Evolutionary conservation across 2,329 filamentous ascomycete species (phyloP), one percentile per base, ranked within the genome.

Genomic region (Hymenoscyphus fructigenus): DNA sequence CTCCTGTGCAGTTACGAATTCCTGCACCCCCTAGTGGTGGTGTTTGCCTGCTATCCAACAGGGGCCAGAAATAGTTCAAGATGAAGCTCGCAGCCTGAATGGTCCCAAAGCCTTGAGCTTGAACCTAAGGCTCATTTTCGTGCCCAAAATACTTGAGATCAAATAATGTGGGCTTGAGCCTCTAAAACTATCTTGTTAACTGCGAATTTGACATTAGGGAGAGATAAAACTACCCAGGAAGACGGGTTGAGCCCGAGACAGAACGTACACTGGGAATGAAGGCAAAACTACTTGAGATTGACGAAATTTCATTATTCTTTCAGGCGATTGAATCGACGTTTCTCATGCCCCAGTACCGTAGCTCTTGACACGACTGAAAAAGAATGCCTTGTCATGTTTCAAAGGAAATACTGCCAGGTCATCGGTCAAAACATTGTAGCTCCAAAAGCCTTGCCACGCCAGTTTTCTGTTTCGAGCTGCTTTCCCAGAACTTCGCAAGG

Each of bases 381-480:
- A 86, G 73, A 85, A 90, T 0, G 87, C 82, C 76, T 87, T 88
- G 64, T 88, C 82, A 69, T 89, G 85, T 75, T 83, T 84, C 47
- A 88, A 76, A 15, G 78, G 77, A 77, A 98, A 98, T 78, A 91
- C 90, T 3, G 84, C 91, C 91, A 91, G 95, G 77, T 97, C 93
- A 75, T 96, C 93, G 7, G 92, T 96, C 73, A 96, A 77, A 70
- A 86, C 85, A 75, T 98, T 96, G 75, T 96, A 94, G 79, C 89
- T 94, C 86, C 92, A 96, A 75, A 93, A 97, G 0, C 91, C 90
- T 72, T 90, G 90, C 94, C 95, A 99, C 0, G 82, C 80, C 60
- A 99, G 79, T 78, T 96, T 97, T 67, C 94, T 97, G 73, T 96
- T 97, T 75, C 88, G 87, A 0, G 88, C 81, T 0, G 83, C 84